phyloP scores from a whole-genome alignment of 441 rosid genomes.

The Cnidoscolus chayamansa region DNA sequence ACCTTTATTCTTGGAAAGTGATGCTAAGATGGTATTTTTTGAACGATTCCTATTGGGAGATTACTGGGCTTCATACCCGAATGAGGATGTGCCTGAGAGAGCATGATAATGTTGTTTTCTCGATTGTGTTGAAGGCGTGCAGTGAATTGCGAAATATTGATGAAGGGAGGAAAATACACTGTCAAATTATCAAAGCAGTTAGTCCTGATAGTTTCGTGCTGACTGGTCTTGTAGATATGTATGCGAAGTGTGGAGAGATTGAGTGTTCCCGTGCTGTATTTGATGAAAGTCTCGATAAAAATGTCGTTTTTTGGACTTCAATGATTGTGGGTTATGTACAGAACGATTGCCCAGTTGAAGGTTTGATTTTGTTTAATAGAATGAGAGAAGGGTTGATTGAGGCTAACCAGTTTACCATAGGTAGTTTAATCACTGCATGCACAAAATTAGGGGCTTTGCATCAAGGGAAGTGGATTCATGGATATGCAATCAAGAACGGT shows the following conservation, averaged over 20 bases:
- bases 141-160: slow-evolving; percentile 35
- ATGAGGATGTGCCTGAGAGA: slow-evolving; percentile 42
- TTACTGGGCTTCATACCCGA: slow-evolving; percentile 32
- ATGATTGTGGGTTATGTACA: slow-evolving; percentile 54
- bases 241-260: slow-evolving; percentile 42
- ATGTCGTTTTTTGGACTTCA: slow-evolving; percentile 56
- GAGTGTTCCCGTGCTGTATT: slow-evolving; percentile 42
- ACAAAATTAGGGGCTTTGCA: slow-evolving; percentile 49
- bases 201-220: slow-evolving; percentile 42
- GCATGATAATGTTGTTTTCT: slow-evolving; percentile 46
- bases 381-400: slow-evolving; percentile 37
- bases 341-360: slow-evolving; percentile 45
- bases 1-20: slow-evolving; percentile 61
- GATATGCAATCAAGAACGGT: slow-evolving; percentile 42
- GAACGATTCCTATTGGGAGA: slow-evolving; percentile 34
- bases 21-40: slow-evolving; percentile 55
- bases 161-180: slow-evolving; percentile 51
- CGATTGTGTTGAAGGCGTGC: slow-evolving; percentile 59
- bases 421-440: slow-evolving; percentile 34
- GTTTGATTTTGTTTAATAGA: slow-evolving; percentile 44
- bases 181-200: slow-evolving; percentile 43
- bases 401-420: slow-evolving; percentile 47
- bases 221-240: slow-evolving; percentile 59
- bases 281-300: slow-evolving; percentile 40
- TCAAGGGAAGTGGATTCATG: slow-evolving; percentile 59